A percentile compares a stretch with the other conserved stretches of the same genome.
Evolutionary conservation across 768 basidiomycete species (phyloP).

Genomic region (Mycena vulgaris): DNA sequence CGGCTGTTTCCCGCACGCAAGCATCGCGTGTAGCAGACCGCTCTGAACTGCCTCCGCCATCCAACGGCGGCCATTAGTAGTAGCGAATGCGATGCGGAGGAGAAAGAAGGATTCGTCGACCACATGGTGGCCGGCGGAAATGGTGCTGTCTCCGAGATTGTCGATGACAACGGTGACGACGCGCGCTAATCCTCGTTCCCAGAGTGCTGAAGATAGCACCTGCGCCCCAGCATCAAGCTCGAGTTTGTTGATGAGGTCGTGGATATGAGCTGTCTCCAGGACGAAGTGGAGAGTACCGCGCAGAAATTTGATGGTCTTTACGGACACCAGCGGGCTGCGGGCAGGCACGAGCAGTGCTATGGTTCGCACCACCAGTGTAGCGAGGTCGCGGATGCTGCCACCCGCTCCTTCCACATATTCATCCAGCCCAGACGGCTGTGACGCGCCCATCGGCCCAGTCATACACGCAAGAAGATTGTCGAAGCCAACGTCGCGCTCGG

Average conservation of each 20-base stretch:
- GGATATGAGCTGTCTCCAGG: not conserved
- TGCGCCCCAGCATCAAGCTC: not conserved
- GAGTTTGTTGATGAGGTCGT: no score
- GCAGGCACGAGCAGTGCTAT: not conserved
- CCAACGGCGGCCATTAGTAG: not conserved
- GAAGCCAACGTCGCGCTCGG: not conserved
- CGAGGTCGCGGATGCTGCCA: not conserved
- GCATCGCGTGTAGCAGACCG: not conserved
- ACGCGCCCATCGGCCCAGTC: not conserved
- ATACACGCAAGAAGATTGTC: not conserved
- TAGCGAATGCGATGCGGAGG: not conserved
- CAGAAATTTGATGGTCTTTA: not conserved
- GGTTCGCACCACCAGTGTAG: not conserved
- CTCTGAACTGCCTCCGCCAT: not conserved
- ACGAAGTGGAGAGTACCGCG: not conserved
- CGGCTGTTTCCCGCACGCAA: not conserved
- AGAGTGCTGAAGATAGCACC: not conserved
- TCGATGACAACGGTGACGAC: not conserved
- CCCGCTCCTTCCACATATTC: constrained; percentile 6
- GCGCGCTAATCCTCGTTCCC: not conserved
- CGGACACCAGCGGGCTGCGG: not conserved
- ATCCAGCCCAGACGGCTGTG: not conserved
- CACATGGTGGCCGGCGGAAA: not conserved
- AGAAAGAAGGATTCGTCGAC: not conserved
- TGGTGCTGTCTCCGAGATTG: not conserved